phyloP scores from a whole-genome alignment of 2,329 filamentous ascomycete genomes.

The Capronia epimyces region DNA sequence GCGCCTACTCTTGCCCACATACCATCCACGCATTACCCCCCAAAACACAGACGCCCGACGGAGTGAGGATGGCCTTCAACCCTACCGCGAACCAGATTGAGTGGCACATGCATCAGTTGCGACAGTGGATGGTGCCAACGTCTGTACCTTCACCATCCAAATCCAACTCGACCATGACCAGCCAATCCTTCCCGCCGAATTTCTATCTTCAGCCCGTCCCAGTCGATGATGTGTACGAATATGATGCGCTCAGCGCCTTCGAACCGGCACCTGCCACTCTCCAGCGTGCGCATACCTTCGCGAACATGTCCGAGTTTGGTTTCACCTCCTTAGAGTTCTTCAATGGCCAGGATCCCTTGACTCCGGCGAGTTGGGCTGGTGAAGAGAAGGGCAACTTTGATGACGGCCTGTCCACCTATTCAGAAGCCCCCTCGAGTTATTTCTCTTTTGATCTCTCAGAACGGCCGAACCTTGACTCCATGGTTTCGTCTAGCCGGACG shows the following conservation, averaged over 20 bases:
- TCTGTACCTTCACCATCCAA: slow-evolving; percentile 18
- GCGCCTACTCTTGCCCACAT: no score
- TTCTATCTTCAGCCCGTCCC: slow-evolving; percentile 24
- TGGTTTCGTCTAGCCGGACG: slow-evolving; percentile 17
- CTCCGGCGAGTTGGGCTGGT: slow-evolving; percentile 17
- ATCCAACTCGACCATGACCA: background rate
- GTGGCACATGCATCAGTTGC: slow-evolving; percentile 27
- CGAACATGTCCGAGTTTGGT: slow-evolving; percentile 15
- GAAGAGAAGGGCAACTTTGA: slow-evolving; percentile 22
- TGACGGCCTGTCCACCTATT: slow-evolving; percentile 25
- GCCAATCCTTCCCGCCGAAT: slow-evolving; percentile 17
- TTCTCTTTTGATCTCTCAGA: slow-evolving; percentile 23
- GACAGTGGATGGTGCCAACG: slow-evolving; percentile 27
- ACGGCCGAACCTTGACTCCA: slow-evolving; percentile 16
- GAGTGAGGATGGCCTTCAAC: slow-evolving; percentile 22
- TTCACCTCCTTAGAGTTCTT: slow-evolving; percentile 14
- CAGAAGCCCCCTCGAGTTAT: slow-evolving; percentile 26
- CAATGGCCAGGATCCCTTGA: slow-evolving; percentile 8
- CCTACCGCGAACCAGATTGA: slow-evolving; percentile 24
- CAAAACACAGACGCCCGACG: background rate
- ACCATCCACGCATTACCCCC: no score
- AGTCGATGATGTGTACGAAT: slow-evolving; percentile 19
- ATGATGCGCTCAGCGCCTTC: slow-evolving; percentile 12
- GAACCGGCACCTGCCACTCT: slow-evolving; percentile 8
- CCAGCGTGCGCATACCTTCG: slow-evolving; percentile 20